Evolutionary conservation across 495 filamentous ascomycete genomes (phyloP).

Genomic region (Penicillium paradoxum): DNA sequence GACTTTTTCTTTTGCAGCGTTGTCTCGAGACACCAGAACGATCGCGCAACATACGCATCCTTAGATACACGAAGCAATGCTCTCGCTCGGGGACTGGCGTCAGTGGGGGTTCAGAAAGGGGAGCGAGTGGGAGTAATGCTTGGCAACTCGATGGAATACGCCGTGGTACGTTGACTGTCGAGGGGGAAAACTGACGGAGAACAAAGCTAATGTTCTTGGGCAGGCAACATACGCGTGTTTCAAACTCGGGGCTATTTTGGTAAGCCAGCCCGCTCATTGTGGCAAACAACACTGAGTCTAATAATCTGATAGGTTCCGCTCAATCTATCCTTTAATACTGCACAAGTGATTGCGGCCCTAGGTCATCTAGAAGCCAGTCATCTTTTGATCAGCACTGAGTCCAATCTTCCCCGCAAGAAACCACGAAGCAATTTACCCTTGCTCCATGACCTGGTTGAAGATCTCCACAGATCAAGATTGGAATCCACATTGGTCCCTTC

Average conservation of each 20-base stretch:
- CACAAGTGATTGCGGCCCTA: conserved; percentile 73
- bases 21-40: conserved; percentile 59
- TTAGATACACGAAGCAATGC: conserved; percentile 74
- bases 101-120: conserved; percentile 74
- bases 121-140: conserved; percentile 81
- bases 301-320: conserved; percentile 59
- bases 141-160: conserved; percentile 81
- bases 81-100: conserved; percentile 67
- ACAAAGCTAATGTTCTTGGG: neutral
- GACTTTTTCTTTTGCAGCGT: conserved; percentile 42
- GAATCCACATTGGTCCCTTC: conserved; percentile 64
- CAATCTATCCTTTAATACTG: conserved; percentile 83
- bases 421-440: conserved; percentile 73
- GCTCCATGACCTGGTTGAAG: conserved; percentile 58
- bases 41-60: conserved; percentile 62
- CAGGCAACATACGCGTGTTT: conserved; percentile 80
- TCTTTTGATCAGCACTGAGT: conserved; percentile 78
- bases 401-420: conserved; percentile 75
- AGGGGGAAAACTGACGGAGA: neutral
- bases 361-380: conserved; percentile 69
- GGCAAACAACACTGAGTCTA: neutral
- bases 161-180: conserved; percentile 47
- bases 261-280: conserved; percentile 24
- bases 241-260: conserved; percentile 87
- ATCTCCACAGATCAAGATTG: conserved; percentile 48